A percentile compares a stretch with the other conserved stretches of the same genome.
These are phyloP conservation scores for Musa beccarii DNA, from an alignment of 176 grass and related monocot genomes.

Conservation along the genomic window DNA sequence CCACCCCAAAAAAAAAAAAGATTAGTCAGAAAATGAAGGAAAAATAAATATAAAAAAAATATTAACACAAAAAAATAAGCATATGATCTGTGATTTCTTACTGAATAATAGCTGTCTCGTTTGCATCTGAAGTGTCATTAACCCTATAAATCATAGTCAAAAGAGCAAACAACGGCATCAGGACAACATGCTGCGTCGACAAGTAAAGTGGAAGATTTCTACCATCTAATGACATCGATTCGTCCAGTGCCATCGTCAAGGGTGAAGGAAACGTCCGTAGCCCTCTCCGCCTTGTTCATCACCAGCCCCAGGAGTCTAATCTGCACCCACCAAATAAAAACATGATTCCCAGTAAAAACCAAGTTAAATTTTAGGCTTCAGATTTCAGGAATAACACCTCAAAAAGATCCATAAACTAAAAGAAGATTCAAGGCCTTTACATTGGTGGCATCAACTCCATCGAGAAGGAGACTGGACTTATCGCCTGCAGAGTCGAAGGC, in stretches of 20 bases:
- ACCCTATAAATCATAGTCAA: constrained; percentile 40
- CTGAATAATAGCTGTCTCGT: constrained; percentile 73
- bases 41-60: not conserved
- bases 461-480: constrained; percentile 42
- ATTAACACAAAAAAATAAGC: constrained; percentile 5
- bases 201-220: not conserved
- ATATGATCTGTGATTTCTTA: constrained; percentile 19
- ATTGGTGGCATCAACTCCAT: constrained; percentile 53
- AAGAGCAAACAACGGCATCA: not conserved
- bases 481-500: constrained; percentile 48
- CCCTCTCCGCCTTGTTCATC: constrained; percentile 49
- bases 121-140: constrained; percentile 66
- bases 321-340: constrained; percentile 4
- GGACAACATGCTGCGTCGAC: not conserved
- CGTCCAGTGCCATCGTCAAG: constrained; percentile 81
- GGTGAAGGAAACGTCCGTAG: constrained; percentile 62
- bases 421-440: constrained; percentile 15
- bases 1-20: constrained; percentile 6
- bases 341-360: not conserved
- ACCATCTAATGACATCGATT: constrained; percentile 81
- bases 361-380: not conserved
- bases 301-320: constrained; percentile 65
- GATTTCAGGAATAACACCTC: not conserved
- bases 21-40: not conserved
- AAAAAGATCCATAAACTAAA: not conserved